phyloP scores from a whole-genome alignment of 352 stramenopile species.

The Globisporangium canariense region DNA sequence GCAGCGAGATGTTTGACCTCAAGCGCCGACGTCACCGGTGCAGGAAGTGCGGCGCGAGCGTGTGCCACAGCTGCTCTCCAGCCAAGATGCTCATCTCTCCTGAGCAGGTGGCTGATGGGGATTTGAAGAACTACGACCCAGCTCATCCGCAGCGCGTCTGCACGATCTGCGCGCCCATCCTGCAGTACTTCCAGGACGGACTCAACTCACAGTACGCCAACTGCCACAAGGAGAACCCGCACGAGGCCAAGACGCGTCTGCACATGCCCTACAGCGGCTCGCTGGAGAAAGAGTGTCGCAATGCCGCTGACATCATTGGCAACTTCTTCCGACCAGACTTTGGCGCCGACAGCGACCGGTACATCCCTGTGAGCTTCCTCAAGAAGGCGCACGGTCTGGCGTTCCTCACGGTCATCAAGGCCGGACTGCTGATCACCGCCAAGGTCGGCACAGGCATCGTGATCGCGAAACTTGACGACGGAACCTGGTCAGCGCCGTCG shows the following conservation, averaged over 20 bases:
- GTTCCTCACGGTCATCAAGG: conserved; percentile 86
- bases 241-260: conserved; percentile 64
- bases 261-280: conserved; percentile 74
- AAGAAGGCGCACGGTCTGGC: conserved; percentile 79
- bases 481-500: conserved; percentile 89
- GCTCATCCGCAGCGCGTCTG: conserved; percentile 76
- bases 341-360: conserved; percentile 67
- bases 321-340: conserved; percentile 78
- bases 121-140: conserved; percentile 68
- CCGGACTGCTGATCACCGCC: conserved; percentile 77
- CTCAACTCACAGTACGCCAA: conserved; percentile 75
- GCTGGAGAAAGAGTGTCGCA: conserved; percentile 73
- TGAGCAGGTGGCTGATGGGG: conserved; percentile 40
- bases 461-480: conserved; percentile 83
- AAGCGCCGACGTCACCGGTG: conserved; percentile 70
- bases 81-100: conserved; percentile 75
- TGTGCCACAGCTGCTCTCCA: conserved; percentile 67
- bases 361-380: conserved; percentile 77
- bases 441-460: conserved; percentile 87
- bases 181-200: conserved; percentile 70
- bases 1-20: conserved; percentile 74
- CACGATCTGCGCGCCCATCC: conserved; percentile 72
- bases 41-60: conserved; percentile 65
- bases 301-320: conserved; percentile 70
- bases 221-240: conserved; percentile 80